Evolutionary conservation across 2,329 filamentous ascomycete genomes (phyloP), one percentile per base, ranked within the genome.

Genomic region (Xylaria sp.): DNA sequence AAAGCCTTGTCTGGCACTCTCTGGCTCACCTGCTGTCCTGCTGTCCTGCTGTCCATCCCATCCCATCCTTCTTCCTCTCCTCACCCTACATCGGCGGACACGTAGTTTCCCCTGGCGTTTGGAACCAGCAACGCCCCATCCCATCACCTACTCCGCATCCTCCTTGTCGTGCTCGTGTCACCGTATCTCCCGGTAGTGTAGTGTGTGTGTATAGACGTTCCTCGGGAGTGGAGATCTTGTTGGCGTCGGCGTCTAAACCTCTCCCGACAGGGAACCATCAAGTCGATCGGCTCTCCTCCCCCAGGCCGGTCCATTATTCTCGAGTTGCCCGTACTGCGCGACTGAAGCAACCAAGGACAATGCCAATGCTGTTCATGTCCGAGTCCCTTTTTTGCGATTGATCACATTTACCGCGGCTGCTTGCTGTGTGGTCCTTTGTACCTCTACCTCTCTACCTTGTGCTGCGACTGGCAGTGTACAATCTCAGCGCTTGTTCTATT

Each of bases 1-100:
- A 64, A 65, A 70, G 68, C 61, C 67, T 68, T 70, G 65, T 57
- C 46, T 62, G 65, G 60, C 46, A 34, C 18, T 34, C 18, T 34
- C 43, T 63, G 53, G 39, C 46, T 64, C 57, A 10, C 36, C 32
- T 58, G 43, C 32, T 25, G 9, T 57, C 23, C 28, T 28, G 23
- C 15, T n/a, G n/a, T n/a, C 12, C 46, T 23, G 18, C 13, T 32
- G 50, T 10, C 39, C 52, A 50, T 34, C 45, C 50, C 56, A 30
- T 45, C 43, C 53, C 34, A 39, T 39, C 34, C 34, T 39, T 45
- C 53, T 23, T 41, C 34, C 20, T 50, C 46, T 23, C 28, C 13
- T 39, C 25, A n/a, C 32, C 55, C 55, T 18, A n/a, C 32, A 41
- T 39, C 56, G 34, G 30, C 43, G 32, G 30, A 41, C 25, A 39